Conservation (phyloP, 371 early-diverging fungal species). For the Quaeritorhiza haematococci region DNA sequence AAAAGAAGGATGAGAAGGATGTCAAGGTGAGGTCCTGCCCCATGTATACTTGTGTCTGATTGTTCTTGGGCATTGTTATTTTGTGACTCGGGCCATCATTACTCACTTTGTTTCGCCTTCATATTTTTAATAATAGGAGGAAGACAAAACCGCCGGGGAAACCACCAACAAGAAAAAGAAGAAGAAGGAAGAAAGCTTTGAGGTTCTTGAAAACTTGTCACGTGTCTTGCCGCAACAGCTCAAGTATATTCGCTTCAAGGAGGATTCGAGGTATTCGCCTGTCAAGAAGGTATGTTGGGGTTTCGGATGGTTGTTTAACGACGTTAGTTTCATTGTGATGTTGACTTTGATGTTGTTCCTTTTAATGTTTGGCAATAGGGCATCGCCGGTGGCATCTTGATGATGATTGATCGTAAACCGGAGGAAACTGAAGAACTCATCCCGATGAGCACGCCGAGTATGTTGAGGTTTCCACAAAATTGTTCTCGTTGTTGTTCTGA, state of each 20-base stretch:
- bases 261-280: constrained; percentile 79
- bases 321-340: neutral
- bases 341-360: neutral
- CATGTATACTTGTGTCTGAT: neutral
- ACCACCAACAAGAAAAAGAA: constrained; percentile 40
- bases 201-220: constrained; percentile 78
- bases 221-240: constrained; percentile 86
- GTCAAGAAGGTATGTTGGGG: constrained; percentile 71
- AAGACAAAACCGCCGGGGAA: constrained; percentile 8
- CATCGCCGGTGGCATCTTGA: constrained; percentile 60
- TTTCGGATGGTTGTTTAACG: too few species aligned
- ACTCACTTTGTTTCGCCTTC: neutral
- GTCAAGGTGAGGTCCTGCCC: neutral
- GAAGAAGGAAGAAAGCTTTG: constrained; percentile 66
- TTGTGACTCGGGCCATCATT: too few species aligned
- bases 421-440: constrained; percentile 49
- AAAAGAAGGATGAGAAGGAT: constrained; percentile 10
- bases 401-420: constrained; percentile 60
- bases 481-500: neutral
- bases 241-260: constrained; percentile 76
- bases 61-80: neutral
- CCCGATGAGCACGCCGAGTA: constrained; percentile 20
- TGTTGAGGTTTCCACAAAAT: neutral
- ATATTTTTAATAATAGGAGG: neutral
- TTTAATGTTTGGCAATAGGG: neutral